Conservation (phyloP, 345 rosid genomes). For the Eucalyptus marginata region DNA sequence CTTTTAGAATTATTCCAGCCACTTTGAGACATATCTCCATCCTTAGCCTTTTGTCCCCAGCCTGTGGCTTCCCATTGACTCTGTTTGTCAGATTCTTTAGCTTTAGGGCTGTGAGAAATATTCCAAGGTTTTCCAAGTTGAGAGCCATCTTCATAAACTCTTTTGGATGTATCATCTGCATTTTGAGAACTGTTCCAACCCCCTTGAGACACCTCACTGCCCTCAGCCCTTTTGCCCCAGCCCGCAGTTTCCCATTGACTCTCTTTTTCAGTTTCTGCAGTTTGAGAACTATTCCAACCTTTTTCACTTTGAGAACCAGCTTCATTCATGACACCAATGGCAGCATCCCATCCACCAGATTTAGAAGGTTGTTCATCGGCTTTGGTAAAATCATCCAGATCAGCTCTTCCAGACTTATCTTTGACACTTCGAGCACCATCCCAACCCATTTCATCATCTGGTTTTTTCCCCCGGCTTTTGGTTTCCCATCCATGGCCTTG, state of each 20-base stretch:
- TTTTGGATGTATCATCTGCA: not conserved
- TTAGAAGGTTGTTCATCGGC: not conserved
- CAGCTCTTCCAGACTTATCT: not conserved
- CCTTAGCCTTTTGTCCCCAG: not conserved
- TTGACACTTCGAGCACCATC: not conserved
- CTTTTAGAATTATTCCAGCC: not conserved
- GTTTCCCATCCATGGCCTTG: not conserved
- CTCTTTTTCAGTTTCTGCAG: not conserved
- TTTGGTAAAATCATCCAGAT: not conserved
- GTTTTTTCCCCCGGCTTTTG: not conserved
- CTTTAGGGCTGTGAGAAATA: not conserved
- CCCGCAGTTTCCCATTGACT: not conserved
- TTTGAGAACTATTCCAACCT: not conserved
- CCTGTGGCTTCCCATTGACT: not conserved
- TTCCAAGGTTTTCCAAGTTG: not conserved
- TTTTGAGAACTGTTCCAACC: slow-evolving; percentile 1
- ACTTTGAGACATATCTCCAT: not conserved
- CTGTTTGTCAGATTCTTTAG: not conserved
- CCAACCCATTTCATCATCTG: not conserved
- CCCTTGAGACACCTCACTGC: not conserved
- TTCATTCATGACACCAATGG: not conserved
- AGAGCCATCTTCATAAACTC: not conserved
- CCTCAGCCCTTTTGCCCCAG: not conserved
- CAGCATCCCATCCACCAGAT: not conserved
- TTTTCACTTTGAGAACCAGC: not conserved